Evolutionary conservation across 2,329 filamentous ascomycete species (phyloP).

Genomic region (Claviceps fusiformis): DNA sequence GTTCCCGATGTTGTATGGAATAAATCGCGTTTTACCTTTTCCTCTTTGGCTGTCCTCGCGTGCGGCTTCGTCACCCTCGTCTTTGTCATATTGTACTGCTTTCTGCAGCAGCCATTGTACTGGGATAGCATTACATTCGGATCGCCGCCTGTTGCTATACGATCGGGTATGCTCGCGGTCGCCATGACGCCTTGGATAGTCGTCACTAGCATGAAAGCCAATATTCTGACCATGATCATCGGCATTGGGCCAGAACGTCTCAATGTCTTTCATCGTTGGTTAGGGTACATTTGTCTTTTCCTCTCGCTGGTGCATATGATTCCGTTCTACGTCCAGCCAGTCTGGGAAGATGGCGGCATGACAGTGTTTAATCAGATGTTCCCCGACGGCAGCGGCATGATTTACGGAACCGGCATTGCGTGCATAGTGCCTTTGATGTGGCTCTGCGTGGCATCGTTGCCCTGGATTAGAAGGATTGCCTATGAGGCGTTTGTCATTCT

Average conservation of each 20-base stretch:
- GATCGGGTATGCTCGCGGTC: conserved; percentile 82
- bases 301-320: conserved; percentile 72
- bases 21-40: conserved; percentile 61
- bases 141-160: conserved; percentile 75
- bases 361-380: conserved; percentile 58
- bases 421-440: conserved; percentile 70
- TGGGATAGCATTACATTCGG: conserved; percentile 78
- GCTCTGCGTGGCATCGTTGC: conserved; percentile 74
- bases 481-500: conserved; percentile 79
- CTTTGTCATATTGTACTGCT: conserved; percentile 70
- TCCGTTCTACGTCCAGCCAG: conserved; percentile 79
- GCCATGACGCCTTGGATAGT: conserved; percentile 90
- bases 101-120: conserved; percentile 77
- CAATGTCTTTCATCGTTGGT: conserved; percentile 89
- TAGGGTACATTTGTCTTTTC: conserved; percentile 73
- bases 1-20: conserved; percentile 60
- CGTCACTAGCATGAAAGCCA: conserved; percentile 80
- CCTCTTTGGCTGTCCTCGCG: conserved; percentile 58
- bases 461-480: conserved; percentile 58
- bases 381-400: conserved; percentile 46
- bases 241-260: conserved; percentile 86
- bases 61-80: conserved; percentile 54
- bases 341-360: conserved; percentile 69
- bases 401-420: conserved; percentile 77
- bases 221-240: conserved; percentile 68